Conservation (phyloP, 306 rosid genomes). For the Cucurbita ficifolia region DNA sequence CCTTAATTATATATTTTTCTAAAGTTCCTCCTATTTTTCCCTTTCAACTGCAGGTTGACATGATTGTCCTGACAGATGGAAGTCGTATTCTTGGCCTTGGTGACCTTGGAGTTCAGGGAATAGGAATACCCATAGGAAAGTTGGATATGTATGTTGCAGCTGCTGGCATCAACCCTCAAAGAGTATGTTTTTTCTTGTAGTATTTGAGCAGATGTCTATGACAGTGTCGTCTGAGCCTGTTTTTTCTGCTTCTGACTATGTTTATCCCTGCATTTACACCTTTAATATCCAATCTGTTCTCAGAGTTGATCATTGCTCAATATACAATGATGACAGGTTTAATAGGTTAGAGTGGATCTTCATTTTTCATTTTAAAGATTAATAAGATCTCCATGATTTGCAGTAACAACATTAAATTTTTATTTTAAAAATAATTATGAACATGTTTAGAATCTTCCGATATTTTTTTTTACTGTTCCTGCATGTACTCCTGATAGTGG, state of each 20-base stretch:
- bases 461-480: background rate
- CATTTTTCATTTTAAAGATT: background rate
- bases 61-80: conserved; percentile 97
- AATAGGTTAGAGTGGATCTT: background rate
- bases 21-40: conserved; percentile 1
- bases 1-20: background rate
- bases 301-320: background rate
- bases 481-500: background rate
- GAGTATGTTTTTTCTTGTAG: conserved; percentile 35
- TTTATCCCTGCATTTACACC: background rate
- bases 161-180: conserved; percentile 93
- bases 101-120: conserved; percentile 99
- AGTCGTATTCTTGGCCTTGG: conserved; percentile 99
- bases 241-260: background rate
- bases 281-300: background rate
- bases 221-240: background rate
- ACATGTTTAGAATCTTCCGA: background rate
- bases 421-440: background rate
- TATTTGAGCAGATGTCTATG: background rate
- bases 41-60: conserved; percentile 74
- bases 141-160: conserved; percentile 99
- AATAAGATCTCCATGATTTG: background rate
- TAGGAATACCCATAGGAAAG: conserved; percentile 94
- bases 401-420: background rate
- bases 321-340: background rate